Evolutionary conservation across 352 stramenopile species (phyloP), one percentile per base, ranked within the genome.

Genomic region (Phytophthora pistaciae): DNA sequence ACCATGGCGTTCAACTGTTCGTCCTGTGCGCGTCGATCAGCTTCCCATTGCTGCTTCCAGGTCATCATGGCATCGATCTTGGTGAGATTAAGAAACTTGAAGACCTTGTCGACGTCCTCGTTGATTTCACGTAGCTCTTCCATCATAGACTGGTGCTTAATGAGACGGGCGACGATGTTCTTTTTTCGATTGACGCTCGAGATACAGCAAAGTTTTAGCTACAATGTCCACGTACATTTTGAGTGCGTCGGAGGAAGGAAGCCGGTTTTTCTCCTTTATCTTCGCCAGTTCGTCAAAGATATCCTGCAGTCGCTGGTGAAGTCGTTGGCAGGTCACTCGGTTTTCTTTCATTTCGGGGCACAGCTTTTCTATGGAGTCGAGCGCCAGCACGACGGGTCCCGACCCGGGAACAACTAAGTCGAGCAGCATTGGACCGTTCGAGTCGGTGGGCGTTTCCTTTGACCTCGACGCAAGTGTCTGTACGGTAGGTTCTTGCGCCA

Each of bases 101-200:
- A 71, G 31, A 74, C 56, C 49, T n/a, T 42, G n/a, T 58, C 57
- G 16, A 78, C 29, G 6, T 68, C 66, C 54, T 75, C 33, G 21
- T 75, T 62, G 13, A 75, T 66, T 13, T 49, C 3, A 18, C 53
- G 23, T 3, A 75, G 9, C 23, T 66, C 11, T 4, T 65, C 49
- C 44, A 57, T 52, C 52, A 68, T 68, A 6, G 65, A 27, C 44
- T 46, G 29, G 42, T 64, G 53, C 3, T 31, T 10, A 4, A 49
- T 21, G 18, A 49, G 40, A 4, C 40, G 40, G 16, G 40, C 3
- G 16, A 49, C 6, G 16, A 49, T 16, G 2, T 49, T 49, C 5
- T 21, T 49, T 5, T 16, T 18, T 49, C 1, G 3, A 49, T 21
- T n/a, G 3, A 3, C 40, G 40, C 7, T 49, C 16, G 16, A 49